phyloP scores from a whole-genome alignment of 768 basidiomycete species.

The Tephrocybe sp. region DNA sequence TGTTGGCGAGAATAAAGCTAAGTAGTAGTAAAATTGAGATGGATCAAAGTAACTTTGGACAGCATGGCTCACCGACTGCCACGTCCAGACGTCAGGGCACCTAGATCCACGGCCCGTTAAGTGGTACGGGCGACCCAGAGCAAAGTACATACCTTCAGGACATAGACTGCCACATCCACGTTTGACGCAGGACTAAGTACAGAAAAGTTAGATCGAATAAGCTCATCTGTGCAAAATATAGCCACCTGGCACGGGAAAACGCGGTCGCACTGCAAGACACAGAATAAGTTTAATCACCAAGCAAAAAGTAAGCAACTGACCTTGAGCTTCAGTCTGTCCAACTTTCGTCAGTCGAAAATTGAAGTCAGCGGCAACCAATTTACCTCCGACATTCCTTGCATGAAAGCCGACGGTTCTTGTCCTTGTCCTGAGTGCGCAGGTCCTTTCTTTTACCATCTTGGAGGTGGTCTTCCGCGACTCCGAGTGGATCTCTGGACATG shows the following conservation, averaged over 20 bases:
- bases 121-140: constrained; percentile 8
- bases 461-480: constrained; percentile 3
- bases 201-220: constrained; percentile 18
- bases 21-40: constrained; percentile 8
- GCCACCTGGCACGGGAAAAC: constrained; percentile 61
- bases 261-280: constrained; percentile 52
- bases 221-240: not conserved
- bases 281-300: not conserved
- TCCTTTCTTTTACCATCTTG: constrained; percentile 9
- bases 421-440: constrained; percentile 34
- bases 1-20: constrained; percentile 69
- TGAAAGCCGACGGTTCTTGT: constrained; percentile 44
- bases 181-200: constrained; percentile 56
- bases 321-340: constrained; percentile 48
- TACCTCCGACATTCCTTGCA: constrained; percentile 55
- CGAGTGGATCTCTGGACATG: constrained; percentile 7
- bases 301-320: constrained; percentile 21
- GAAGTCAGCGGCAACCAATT: constrained; percentile 5
- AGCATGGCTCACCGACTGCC: constrained; percentile 53
- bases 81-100: constrained; percentile 60
- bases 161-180: constrained; percentile 64
- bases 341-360: not conserved
- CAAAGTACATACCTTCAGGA: constrained; percentile 46
- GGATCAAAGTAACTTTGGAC: constrained; percentile 11
- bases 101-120: constrained; percentile 24